Conservation (phyloP, 1,284 basidiomycete species). For the Trichosporon sp. region DNA sequence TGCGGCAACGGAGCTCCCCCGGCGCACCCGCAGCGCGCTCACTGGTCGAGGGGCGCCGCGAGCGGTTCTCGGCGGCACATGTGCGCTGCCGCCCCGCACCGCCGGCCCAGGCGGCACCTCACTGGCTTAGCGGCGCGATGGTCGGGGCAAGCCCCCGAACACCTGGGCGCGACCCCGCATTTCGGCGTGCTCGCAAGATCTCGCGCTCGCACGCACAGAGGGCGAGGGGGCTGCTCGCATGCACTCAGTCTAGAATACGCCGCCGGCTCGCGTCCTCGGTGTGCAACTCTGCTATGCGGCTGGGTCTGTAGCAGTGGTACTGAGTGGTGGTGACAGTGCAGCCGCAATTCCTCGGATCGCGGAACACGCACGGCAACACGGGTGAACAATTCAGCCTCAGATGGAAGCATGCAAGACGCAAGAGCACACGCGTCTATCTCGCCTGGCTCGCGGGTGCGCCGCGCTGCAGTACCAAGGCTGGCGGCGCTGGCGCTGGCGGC, state of each 20-base stretch:
- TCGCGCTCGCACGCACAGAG: neutral
- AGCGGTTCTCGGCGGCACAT: neutral
- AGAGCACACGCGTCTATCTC: neutral
- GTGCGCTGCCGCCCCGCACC: neutral
- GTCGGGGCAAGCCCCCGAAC: neutral
- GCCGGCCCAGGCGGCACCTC: neutral
- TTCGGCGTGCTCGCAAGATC: neutral
- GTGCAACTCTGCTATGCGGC: no score
- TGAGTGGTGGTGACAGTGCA: no score
- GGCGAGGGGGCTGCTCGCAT: neutral
- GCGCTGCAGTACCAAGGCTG: no score
- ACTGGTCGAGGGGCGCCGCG: neutral
- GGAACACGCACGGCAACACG: neutral
- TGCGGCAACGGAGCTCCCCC: neutral
- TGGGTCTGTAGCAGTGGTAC: no score
- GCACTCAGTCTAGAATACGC: neutral
- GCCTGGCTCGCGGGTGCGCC: neutral
- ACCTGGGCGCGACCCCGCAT: neutral
- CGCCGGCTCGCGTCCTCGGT: no score
- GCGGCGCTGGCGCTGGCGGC: neutral
- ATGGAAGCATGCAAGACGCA: neutral
- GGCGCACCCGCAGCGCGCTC: neutral
- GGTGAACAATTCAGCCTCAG: neutral
- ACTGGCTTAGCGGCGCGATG: neutral
- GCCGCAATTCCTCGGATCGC: neutral